Evolutionary conservation across 2,329 filamentous ascomycete species (phyloP), one percentile per base, ranked within the genome.

Genomic region (Pyricularia pennisetigena): DNA sequence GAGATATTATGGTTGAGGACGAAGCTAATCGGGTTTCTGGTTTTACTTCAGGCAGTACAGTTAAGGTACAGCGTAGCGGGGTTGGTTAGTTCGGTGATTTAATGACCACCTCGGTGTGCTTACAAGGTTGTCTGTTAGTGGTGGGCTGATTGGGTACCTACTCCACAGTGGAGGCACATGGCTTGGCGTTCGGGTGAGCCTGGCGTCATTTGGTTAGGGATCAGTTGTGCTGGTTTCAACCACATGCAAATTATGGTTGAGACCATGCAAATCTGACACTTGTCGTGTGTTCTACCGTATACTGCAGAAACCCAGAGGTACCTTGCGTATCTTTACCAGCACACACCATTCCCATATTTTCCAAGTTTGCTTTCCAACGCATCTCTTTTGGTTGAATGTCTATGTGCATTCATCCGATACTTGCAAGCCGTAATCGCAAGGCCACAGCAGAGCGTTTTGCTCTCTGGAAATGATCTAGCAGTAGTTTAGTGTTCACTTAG

Each of bases 151-250:
- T 32, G 64, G 29, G 20, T 26, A 29, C 10, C 26, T 65, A 24
- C 30, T 65, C 64, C 64, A 65, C 64, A 26, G 64, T 65, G 64
- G 64, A 65, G 63, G 12, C 41, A 54, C 41, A 54, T 54, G 41
- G 41, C 41, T 54, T 54, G 41, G 41, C 41, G 41, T 54, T n/a
- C 20, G 20, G 41, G 32, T 41, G 32, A 41, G 24, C 23, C 64
- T 65, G 64, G 64, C 29, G 64, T 35, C 29, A 29, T 65, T 32
- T 41, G 6, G 30, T 14, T 32, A 16, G 59, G 23, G 28, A 63
- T 63, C 24, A 63, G 20, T 29, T n/a, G 41, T 54, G 20, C 41
- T 54, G 41, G 32, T 54, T 54, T 54, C 41, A 54, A 54, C 41
- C 41, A 54, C 41, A 54, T 54, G 41, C 41, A 54, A 54, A 20